Base-by-base conservation (phyloP, 257 asterid species). In the Linderniella brevidens region DNA sequence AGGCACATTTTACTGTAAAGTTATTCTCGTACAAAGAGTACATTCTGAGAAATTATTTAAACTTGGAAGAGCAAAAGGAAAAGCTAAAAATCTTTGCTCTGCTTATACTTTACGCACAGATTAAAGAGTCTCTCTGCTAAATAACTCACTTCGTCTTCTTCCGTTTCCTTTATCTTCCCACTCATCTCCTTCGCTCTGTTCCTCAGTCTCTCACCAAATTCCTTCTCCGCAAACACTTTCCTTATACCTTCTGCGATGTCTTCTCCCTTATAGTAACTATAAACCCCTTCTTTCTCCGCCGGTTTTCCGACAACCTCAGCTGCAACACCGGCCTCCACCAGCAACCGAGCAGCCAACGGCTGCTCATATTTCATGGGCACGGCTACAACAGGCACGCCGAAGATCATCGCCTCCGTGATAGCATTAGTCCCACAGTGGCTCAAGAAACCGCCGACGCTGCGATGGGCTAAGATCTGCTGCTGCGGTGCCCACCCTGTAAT, bases 361-460 rank as follows among this genome's bases (percentile, higher is more conserved):
- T 58, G 66, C 5, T 67, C 65, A 0, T 58, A 19, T 64, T 63
- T 73, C 39, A 73, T 9, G 12, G 69, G 61, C 35, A 60, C 11
- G 7, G 56, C 67, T 39, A 70, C 55, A 18, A 66, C 43, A 19
- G 77, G 72, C n/a, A 62, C 67, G 25, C 69, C 77, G 52, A 66
- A 60, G 14, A 57, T 56, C 20, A 58, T 38, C 16, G 71, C 60
- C 44, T 69, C 77, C 5, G 63, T 55, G 0, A 53, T 44, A 0
- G 80, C 69, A 46, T 66, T 69, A 71, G 58, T 53, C 3, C 80
- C 80, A 47, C 80, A 69, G 39, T 73, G 77, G 29, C 74, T 65
- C 52, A 66, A 20, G 44, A 72, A 72, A 16, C 50, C 79, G 0
- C 76, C 79, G 1, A 25, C 44, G 42, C 58, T 72, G 0, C 58